Evolutionary conservation across 2,329 filamentous ascomycete genomes (phyloP).

Genomic region (Colletotrichum tofieldiae): DNA sequence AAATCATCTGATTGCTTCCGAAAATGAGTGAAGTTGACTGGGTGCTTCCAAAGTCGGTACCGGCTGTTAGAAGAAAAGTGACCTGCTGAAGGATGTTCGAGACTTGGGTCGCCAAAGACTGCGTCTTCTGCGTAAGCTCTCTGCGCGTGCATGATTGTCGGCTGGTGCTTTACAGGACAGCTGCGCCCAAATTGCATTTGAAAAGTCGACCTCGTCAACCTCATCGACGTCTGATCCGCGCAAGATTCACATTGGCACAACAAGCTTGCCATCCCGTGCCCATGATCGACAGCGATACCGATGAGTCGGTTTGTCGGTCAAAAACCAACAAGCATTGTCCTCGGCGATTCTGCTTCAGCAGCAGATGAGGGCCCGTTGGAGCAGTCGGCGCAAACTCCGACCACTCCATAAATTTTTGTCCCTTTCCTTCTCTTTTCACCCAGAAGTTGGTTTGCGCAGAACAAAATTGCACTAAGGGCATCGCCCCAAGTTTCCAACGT

Average conservation of each 20-base stretch:
- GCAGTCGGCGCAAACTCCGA: conserved; percentile 37
- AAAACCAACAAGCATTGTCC: neutral
- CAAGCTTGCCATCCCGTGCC: conserved; percentile 20
- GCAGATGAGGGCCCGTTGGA: conserved; percentile 19
- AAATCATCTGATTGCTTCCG: neutral
- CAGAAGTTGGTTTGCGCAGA: conserved; percentile 20
- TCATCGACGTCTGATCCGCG: conserved; percentile 36
- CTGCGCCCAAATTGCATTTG: conserved; percentile 10
- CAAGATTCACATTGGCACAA: conserved; percentile 26
- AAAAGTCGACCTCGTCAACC: neutral
- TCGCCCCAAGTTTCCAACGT: conserved; percentile 34
- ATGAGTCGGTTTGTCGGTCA: conserved; percentile 3
- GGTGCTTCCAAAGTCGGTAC: neutral
- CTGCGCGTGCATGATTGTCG: neutral
- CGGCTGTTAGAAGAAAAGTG: neutral
- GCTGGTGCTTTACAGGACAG: conserved; percentile 1
- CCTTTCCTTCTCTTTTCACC: neutral
- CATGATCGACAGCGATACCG: conserved; percentile 23
- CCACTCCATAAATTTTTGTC: neutral
- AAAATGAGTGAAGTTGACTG: neutral
- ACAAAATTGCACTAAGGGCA: conserved; percentile 31
- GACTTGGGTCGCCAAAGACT: neutral
- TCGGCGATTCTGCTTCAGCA: neutral
- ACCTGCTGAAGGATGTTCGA: neutral
- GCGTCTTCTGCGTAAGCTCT: neutral